Evolutionary conservation across 495 filamentous ascomycete genomes (phyloP), one percentile per base, ranked within the genome.

Genomic region (Penicillium bialowiezense): DNA sequence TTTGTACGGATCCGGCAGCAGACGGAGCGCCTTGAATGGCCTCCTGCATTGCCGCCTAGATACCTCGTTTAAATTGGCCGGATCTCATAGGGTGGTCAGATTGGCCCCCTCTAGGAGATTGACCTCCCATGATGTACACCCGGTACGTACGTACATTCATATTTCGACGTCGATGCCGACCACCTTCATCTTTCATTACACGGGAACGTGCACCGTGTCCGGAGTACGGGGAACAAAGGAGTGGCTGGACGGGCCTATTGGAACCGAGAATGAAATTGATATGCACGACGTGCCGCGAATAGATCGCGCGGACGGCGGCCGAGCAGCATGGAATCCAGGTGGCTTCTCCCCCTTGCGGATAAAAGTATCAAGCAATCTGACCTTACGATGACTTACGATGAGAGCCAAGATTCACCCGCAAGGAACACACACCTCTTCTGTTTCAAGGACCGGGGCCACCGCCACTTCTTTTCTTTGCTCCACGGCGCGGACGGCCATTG

Each of bases 401-500:
- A 29, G 13, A 15, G 7, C 17, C 24, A 7, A 39, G 18, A n/a
- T 9, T 9, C 5, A 20, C 8, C 18, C 14, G 35, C 37, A 48
- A 48, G 45, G 45, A 39, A 48, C 44, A 44, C 10, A 24, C 26
- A n/a, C 32, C 29, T 33, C 15, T 44, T 34, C 31, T 1, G 20
- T 34, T 44, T 44, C 3, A 31, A 28, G 41, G 51, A 21, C 31
- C 26, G 23, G 28, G 26, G 41, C 42, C 52, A 47, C 52, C 56
- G 45, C 56, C 56, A 56, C 44, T 14, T 34, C 23, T 34, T 38
- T 50, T 48, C 8, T 26, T 3, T 13, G 5, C 50, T 43, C 57
- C 57, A 60, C 50, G 14, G 6, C 17, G 1, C 3, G 0, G 40
- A 42, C 24, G 50, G 44, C 51, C 39, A 60, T 60, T 60, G 57